Conservation (phyloP, 805 yeast genomes). For the Huiozyma naganishii region DNA sequence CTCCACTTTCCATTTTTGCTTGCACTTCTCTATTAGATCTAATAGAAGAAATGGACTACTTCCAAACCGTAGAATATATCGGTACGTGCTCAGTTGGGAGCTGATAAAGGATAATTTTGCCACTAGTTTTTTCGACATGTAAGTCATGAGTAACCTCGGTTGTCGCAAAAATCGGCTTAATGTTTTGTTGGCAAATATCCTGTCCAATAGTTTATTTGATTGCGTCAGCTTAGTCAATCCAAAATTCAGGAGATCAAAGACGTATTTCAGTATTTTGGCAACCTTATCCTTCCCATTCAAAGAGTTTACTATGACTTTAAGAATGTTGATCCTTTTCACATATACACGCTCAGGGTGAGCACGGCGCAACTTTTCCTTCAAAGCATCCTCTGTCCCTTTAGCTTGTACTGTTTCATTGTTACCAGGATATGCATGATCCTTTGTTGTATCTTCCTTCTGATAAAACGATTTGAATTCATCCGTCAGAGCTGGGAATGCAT, state of each 20-base stretch:
- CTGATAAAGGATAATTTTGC: slow-evolving; percentile 30
- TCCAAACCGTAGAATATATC: slow-evolving; percentile 64
- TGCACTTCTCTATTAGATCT: slow-evolving; percentile 28
- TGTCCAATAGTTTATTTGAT: neutral
- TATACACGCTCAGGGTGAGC: too few species aligned
- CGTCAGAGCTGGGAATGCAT: neutral
- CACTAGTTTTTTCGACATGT: neutral
- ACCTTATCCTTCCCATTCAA: slow-evolving; percentile 56
- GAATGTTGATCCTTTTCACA: too few species aligned
- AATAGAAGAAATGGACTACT: slow-evolving; percentile 52
- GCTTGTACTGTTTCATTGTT: neutral
- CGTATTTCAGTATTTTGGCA: slow-evolving; percentile 54
- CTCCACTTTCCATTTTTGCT: slow-evolving; percentile 1
- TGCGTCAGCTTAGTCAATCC: neutral
- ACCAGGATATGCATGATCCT: neutral
- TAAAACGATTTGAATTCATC: neutral
- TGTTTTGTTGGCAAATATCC: neutral
- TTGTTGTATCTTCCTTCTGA: neutral
- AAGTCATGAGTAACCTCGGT: neutral
- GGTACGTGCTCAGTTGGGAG: slow-evolving; percentile 34
- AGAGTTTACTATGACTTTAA: slow-evolving; percentile 6
- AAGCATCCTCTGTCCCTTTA: neutral
- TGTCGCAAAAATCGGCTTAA: neutral
- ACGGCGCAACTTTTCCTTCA: too few species aligned
- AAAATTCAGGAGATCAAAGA: slow-evolving; percentile 38